Evolutionary conservation across 2,329 filamentous ascomycete genomes (phyloP), one percentile per base, ranked within the genome.

Genomic region (Capronia americana): DNA sequence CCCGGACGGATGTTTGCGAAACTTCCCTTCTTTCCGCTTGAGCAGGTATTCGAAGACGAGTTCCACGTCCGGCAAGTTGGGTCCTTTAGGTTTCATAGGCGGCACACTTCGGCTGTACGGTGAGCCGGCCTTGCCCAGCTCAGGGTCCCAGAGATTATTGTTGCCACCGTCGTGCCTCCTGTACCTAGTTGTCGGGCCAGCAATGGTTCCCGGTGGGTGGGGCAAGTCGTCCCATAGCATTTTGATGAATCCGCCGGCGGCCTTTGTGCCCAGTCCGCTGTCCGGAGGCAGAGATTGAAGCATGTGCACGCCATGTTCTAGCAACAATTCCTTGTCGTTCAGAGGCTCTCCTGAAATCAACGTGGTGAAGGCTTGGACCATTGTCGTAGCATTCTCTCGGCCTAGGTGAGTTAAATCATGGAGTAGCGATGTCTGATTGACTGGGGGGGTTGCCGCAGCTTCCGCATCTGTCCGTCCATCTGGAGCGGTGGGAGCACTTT

Each of bases 141-240:
- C 81, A 1, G 83, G 82, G 48, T 76, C 71, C 79, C 81, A 83
- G 4, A 79, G 81, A 68, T 83, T 85, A 71, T 83, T 83, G 23
- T 75, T 75, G 41, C 79, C 75, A 4, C 81, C 81, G 68, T 83
- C 81, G 66, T 81, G 78, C 66, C 76, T 72, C 69, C 81, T 74
- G 70, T 82, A 83, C 66, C 78, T 77, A 12, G 79, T 72, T 7
- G 78, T 76, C 4, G 83, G 83, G 12, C 83, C 83, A 48, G 82
- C 79, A 12, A 80, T 70, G 23, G 82, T 82, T 1, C 79, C 77
- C 4, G 82, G 75, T 12, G 84, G 84, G 71, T 86, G 84, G 34
- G 83, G 83, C 14, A 86, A 75, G 70, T 85, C 83, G 66, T 82
- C 73, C 78, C 81, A 86, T 3, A 86, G 77, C 83, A 85, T 84